Evolutionary conservation across 768 basidiomycete genomes (phyloP), one percentile per base, ranked within the genome.

Genomic region (Bullera alba): DNA sequence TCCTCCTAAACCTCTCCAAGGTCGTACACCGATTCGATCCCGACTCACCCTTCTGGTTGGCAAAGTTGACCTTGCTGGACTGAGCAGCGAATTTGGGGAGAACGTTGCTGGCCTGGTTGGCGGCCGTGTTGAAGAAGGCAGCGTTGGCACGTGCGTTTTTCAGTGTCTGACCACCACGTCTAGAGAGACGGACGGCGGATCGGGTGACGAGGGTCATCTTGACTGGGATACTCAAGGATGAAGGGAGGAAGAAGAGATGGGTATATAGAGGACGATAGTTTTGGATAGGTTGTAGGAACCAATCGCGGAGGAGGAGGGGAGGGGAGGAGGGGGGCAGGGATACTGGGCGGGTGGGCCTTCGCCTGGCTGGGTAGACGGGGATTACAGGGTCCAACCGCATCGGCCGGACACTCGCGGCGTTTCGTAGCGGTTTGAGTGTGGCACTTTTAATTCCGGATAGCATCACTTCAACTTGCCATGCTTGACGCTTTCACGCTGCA

Each of bases 171-270:
- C 58, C 62, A 45, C 66, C 61, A 34, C 69, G 68, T 45, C 68
- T 58, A 21, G 70, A 66, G 51, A 72, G 63, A 60, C 70, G 68
- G 53, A 68, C 55, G 47, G 69, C 68, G 26, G 64, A 66, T 38
- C 70, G 64, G 32, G 70, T 67, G 63, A 72, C 68, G 48, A 72
- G 68, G 48, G 70, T 70, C 70, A 72, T 72, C 42, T 27, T 19
- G 42, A 10, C 22, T 26, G 10, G 39, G 36, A 42, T 47, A 45
- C 44, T 34, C 28, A 28, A 46, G 25, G 46, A 41, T 16, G 46
- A 43, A 57, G 41, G 32, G 42, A 38, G 41, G 51, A 32, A 47
- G 42, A 35, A 42, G 41, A 39, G 30, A 37, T 42, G 43, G 50
- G 27, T 34, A n/a, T 16, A 23, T 44, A 49, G 48, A 38, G 48